Base-by-base conservation (phyloP, 2,329 filamentous ascomycete genomes). In the Dactylellina sp. region DNA sequence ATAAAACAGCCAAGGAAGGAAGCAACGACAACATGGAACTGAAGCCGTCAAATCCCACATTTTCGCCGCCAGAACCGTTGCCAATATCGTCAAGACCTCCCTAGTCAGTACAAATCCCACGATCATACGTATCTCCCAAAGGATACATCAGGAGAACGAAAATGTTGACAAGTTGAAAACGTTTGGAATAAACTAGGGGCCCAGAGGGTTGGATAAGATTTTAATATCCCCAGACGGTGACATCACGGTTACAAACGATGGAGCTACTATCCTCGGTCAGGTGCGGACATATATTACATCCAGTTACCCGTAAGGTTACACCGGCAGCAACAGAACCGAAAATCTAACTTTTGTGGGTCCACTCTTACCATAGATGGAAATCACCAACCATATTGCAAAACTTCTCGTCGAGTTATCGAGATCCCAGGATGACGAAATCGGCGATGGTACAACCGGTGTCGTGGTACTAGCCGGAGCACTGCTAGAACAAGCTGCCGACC, bases 1-100 rank as follows among this genome's bases (percentile, higher is more conserved):
- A 65, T 28, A 40, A 42, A 57, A 76, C 79, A 96, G 93, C 81
- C 95, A 99, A 83, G 94, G 94, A 81, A 97, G 89, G 85, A 99
- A 98, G 89, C 96, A 93, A 87, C 89, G 95, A 82, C 91, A 95
- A 80, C 94, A 95, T 82, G 95, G 95, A 80, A 97, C 90, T 82
- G 95, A 99, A 81, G 95, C 95, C 60, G 92, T 99, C 82, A 99
- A 99, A 84, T 92, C 93, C 79, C 96, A 99, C 84, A 99, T 99
- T 80, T 89, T 98, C 79, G 94, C 95, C 75, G 96, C 96, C 63
- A 89, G 93, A 81, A 98, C 95, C 70, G 93, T 99, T 79, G 91
- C 95, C 78, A 96, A 93, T 84, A 95, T 99, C 79, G 92, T 99
- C 83, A 97, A 96, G 86, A 95, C 92, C 75, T 99, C 96, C 77